Base-by-base conservation (phyloP, 768 basidiomycete species). In the Coprinopsis cinerea region DNA sequence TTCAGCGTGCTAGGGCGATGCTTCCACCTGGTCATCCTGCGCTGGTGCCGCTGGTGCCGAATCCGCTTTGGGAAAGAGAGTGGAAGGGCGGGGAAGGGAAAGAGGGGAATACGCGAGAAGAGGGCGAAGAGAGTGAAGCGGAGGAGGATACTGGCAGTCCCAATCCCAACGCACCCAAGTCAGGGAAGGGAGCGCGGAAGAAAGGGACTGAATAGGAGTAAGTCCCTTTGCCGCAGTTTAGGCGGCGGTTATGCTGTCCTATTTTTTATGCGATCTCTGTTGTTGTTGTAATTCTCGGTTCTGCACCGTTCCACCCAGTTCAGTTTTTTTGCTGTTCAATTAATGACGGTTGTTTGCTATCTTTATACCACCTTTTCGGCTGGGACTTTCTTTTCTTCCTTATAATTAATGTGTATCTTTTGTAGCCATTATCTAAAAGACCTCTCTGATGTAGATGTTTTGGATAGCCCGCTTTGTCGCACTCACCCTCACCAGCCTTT, bases 21-120 rank as follows among this genome's bases (percentile, higher is more conserved):
- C 73, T 92, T 1, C 78, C 82, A 1, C 74, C 70, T 3, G 73
- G 76, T 2, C 87, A 92, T 59, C 84, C 81, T 3, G 73, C 77
- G 10, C 71, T 79, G 18, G 57, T 59, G 2, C 67, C 71, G 2
- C 48, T 62, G 26, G 53, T 49, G 15, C 55, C 60, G 23, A 60
- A 64, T 17, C 79, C 81, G 24, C 68, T 83, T 17, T 93, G 91
- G 91, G 88, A 92, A 61, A 76, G 85, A 35, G 81, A 83, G 53
- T 92, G 91, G 91, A 81, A 81, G 35, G 88, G 90, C 14, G 90
- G 88, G 0, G 73, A 78, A 47, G 74, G 75, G 43, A 73, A 69
- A 47, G 65, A 69, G 27, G 75, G 65, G 40, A 72, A 67, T 24
- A 73, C 75, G 11, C 74, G 68, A 1, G 74, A 74, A 1, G 76